Base-by-base conservation (phyloP, 306 rosid genomes). In the Prunus fruticosa region DNA sequence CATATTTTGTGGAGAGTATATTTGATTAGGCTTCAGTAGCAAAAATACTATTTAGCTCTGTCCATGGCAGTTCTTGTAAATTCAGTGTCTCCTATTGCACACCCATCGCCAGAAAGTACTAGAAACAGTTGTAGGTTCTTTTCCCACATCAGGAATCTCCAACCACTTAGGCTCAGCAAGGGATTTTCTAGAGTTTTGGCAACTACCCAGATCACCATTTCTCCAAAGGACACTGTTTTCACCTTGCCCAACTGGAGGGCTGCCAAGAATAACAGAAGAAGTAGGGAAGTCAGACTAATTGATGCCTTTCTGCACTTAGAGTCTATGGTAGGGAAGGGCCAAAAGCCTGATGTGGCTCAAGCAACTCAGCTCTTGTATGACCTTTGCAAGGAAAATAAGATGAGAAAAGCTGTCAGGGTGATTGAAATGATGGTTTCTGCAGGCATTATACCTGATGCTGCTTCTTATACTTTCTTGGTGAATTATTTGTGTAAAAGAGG, bases 361-460 rank as follows among this genome's bases (percentile, higher is more conserved):
- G 92, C 91, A 51, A 92, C 98, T 72, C 97, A 89, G 82, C 87
- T 95, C 7, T 62, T 92, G 78, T 90, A 92, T 84, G 97, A 95
- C 84, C 93, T 95, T 47, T 92, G 97, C 79, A 90, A 85, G 81
- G 80, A 64, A 0, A 84, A 83, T 78, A 90, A 92, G 89, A 66
- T 85, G 72, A 88, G 90, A 57, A 90, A 82, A 69, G 89, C 97
- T 13, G 81, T 89, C 64, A 83, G 81, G 71, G 87, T 95, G 30
- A 90, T 95, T 90, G 97, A 95, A 83, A 85, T 89, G 87, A 90
- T 89, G 90, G 78, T 92, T 51, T 79, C 67, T 71, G 89, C 97
- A 0, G 97, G 98, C 45, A 78, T 89, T 19, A 87, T 80, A 69
- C 97, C 97, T 19, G 92, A 90, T 76, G 92, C 92, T 11, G 82